phyloP scores from a whole-genome alignment of 192 early-diverging fungal species.

The Podila verticillata region DNA sequence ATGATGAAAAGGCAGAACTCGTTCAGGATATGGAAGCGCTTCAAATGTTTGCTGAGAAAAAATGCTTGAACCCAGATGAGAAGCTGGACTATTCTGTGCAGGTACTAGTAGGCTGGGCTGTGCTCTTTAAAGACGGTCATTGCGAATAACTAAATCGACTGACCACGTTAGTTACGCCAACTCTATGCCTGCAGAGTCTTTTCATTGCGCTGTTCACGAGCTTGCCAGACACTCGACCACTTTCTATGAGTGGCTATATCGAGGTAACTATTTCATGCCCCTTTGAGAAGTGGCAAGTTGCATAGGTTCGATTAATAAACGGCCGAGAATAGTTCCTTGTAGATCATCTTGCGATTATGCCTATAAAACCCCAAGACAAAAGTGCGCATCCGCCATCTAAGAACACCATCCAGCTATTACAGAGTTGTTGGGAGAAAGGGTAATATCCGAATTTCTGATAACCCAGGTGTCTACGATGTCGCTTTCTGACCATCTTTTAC shows the following conservation, averaged over 20 bases:
- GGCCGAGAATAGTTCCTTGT: slow-evolving; percentile 28
- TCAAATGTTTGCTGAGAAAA: slow-evolving; percentile 23
- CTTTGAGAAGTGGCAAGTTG: background rate
- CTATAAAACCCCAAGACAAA: background rate
- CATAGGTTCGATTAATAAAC: background rate
- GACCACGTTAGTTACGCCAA: background rate
- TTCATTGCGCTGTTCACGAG: slow-evolving; percentile 32
- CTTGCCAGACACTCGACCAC: slow-evolving; percentile 17
- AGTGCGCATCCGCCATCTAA: slow-evolving; percentile 5
- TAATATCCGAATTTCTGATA: background rate
- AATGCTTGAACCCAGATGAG: slow-evolving; percentile 5
- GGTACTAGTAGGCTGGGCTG: slow-evolving; percentile 8
- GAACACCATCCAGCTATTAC: slow-evolving; percentile 12
- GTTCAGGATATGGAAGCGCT: slow-evolving; percentile 14
- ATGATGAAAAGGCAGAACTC: slow-evolving; percentile 27
- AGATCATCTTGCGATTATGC: slow-evolving; percentile 28
- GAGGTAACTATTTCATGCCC: slow-evolving; percentile 12
- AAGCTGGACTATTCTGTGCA: slow-evolving; percentile 15
- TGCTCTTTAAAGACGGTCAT: background rate
- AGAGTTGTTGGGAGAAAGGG: slow-evolving; percentile 36
- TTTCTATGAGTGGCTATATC: slow-evolving; percentile 25
- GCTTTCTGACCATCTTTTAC: too few relatives aligned
- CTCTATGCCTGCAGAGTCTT: slow-evolving; percentile 6
- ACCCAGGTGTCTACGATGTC: too few relatives aligned
- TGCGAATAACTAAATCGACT: background rate